Percentiles rank a stretch among this genome's conserved stretches.
phyloP scores from a whole-genome alignment of 768 basidiomycete genomes.

The Leccinum rimulosum region DNA sequence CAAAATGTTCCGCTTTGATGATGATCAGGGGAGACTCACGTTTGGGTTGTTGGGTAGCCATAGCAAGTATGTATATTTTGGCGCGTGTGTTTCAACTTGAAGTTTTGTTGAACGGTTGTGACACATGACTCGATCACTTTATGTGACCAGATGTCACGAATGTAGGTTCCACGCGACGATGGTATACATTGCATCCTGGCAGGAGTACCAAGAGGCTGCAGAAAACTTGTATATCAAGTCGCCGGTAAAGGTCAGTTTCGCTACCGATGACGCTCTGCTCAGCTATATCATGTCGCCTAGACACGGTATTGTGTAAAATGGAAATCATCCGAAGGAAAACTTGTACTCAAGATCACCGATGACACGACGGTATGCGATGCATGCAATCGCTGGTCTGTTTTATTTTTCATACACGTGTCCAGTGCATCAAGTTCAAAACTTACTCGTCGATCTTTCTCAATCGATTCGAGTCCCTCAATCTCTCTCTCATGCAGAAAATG shows the following conservation, averaged over 20 bases:
- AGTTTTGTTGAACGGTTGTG: not conserved
- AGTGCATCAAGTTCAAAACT: conserved; percentile 98
- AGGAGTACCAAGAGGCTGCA: conserved; percentile 87
- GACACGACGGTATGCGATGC: conserved; percentile 70
- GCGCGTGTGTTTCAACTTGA: not conserved
- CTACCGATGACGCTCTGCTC: not conserved
- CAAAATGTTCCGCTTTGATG: conserved; percentile 5
- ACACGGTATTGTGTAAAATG: conserved; percentile 92
- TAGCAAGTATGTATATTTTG: not conserved
- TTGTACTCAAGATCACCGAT: conserved; percentile 94
- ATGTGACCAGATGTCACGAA: conserved; percentile 19
- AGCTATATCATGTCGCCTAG: conserved; percentile 39
- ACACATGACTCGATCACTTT: conserved; percentile 13
- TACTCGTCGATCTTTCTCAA: conserved; percentile 93
- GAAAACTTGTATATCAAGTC: conserved; percentile 80
- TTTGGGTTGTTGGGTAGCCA: conserved; percentile 34
- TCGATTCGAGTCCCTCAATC: conserved; percentile 91
- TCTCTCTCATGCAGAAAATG: conserved; percentile 84
- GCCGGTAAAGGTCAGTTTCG: conserved; percentile 62
- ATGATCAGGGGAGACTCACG: conserved; percentile 18
- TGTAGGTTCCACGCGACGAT: conserved; percentile 48
- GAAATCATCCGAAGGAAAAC: conserved; percentile 78
- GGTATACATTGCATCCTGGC: conserved; percentile 91
- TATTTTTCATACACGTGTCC: not conserved
- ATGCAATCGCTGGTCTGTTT: not conserved